phyloP scores from a whole-genome alignment of 1,284 basidiomycete species.

The Wallemia mellicola region DNA sequence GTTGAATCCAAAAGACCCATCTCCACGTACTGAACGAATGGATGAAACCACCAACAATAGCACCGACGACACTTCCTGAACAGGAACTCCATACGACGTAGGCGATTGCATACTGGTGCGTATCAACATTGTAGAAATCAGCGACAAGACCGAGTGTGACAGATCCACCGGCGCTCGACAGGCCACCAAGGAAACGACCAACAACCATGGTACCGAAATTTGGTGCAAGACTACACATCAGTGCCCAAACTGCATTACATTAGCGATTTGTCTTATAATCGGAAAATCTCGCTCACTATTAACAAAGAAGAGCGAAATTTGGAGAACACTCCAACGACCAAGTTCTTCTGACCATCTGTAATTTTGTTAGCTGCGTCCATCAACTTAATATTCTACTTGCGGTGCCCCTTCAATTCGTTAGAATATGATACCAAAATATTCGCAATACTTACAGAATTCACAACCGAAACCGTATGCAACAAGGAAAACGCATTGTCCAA shows the following conservation, averaged over 20 bases:
- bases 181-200: background rate
- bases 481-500: background rate
- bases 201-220: background rate
- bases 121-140: background rate
- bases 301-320: background rate
- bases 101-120: background rate
- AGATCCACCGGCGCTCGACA: background rate
- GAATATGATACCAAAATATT: too few species aligned
- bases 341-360: background rate
- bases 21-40: background rate
- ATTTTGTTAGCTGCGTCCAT: too few species aligned
- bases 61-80: background rate
- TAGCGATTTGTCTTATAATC: too few species aligned
- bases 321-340: background rate
- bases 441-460: background rate
- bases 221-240: background rate
- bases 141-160: background rate
- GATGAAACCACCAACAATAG: background rate
- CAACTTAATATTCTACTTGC: too few species aligned
- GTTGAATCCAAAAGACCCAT: background rate
- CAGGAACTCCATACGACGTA: background rate
- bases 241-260: too few species aligned
- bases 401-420: too few species aligned
- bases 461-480: background rate
- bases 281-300: background rate